Conservation (phyloP, 805 yeast species). For the Pichia insulana region DNA sequence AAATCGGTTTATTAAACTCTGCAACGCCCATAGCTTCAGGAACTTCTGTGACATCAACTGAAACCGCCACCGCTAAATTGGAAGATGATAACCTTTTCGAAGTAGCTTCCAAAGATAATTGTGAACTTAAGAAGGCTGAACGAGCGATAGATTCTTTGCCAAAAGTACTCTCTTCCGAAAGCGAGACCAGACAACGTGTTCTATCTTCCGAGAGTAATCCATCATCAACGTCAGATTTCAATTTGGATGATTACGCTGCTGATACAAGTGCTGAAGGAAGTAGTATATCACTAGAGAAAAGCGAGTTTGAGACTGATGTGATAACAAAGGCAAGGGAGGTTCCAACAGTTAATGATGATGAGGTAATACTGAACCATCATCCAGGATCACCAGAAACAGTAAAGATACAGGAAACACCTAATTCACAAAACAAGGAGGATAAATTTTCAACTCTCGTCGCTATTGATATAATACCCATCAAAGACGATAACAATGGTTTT, state of each 20-base stretch:
- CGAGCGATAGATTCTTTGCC: too few species aligned
- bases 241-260: slow-evolving; percentile 10
- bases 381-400: not conserved
- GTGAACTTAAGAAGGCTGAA: too few species aligned
- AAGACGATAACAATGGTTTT: not conserved
- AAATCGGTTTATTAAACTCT: too few species aligned
- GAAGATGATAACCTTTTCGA: too few species aligned
- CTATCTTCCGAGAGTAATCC: not conserved
- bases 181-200: not conserved
- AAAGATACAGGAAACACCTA: slow-evolving; percentile 1
- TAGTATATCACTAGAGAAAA: not conserved
- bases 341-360: slow-evolving; percentile 1
- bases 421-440: not conserved
- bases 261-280: not conserved
- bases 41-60: too few species aligned
- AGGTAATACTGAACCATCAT: slow-evolving; percentile 2
- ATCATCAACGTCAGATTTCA: slow-evolving; percentile 11
- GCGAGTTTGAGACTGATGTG: not conserved
- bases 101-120: too few species aligned
- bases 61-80: too few species aligned
- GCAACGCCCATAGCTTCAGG: too few species aligned
- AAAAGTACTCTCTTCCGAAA: too few species aligned
- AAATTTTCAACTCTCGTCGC: not conserved
- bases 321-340: not conserved
- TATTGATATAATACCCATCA: not conserved